phyloP scores from a whole-genome alignment of 1,284 basidiomycete species.

The Leccinum pseudoinsigne region DNA sequence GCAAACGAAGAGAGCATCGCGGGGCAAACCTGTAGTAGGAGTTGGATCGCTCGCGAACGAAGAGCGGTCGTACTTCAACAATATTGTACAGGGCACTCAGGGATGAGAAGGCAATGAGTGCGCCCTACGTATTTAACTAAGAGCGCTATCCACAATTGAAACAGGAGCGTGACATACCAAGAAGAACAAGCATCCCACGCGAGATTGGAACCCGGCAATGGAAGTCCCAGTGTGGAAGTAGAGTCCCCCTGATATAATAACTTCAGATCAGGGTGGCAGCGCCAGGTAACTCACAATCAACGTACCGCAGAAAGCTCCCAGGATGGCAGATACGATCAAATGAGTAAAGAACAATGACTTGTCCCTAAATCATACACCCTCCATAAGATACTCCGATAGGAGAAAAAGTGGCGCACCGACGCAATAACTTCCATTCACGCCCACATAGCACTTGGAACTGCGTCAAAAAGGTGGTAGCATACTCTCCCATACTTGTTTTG shows the following conservation, averaged over 20 bases:
- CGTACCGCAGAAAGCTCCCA: constrained; percentile 81
- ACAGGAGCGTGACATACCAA: constrained; percentile 50
- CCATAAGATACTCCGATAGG: background rate
- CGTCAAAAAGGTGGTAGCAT: constrained; percentile 79
- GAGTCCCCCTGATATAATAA: constrained; percentile 59
- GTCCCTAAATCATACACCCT: constrained; percentile 50
- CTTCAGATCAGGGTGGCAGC: constrained; percentile 7
- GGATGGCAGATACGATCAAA: constrained; percentile 60
- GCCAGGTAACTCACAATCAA: background rate
- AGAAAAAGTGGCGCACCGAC: constrained; percentile 46
- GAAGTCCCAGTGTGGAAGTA: constrained; percentile 78
- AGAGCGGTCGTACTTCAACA: constrained; percentile 77
- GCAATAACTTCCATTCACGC: constrained; percentile 81
- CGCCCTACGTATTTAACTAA: constrained; percentile 50
- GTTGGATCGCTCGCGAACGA: constrained; percentile 83
- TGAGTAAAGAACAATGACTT: constrained; percentile 82
- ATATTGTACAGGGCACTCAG: constrained; percentile 87
- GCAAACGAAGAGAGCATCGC: background rate
- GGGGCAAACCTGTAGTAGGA: constrained; percentile 68
- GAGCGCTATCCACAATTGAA: background rate
- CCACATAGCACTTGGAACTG: constrained; percentile 79
- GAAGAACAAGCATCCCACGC: constrained; percentile 91
- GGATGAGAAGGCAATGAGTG: constrained; percentile 84
- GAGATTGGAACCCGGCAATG: constrained; percentile 91
- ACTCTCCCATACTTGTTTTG: constrained; percentile 30